These are phyloP conservation scores for Clarireedia paspali DNA, from an alignment of 2,329 filamentous ascomycete species.

Conservation along the genomic window DNA sequence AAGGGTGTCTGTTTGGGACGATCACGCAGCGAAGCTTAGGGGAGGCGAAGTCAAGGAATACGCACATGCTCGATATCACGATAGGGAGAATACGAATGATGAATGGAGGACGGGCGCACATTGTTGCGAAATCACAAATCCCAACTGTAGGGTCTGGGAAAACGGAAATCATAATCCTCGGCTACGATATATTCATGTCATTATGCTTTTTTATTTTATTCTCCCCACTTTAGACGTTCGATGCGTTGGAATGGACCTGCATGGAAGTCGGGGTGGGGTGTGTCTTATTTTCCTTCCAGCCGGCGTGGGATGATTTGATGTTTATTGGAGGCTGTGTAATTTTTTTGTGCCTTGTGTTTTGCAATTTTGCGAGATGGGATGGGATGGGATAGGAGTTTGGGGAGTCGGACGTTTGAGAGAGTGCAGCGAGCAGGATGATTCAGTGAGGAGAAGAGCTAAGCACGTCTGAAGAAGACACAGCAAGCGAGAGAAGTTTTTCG, in stretches of 20 bases:
- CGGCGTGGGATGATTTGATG: neutral
- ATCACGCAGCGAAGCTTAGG: too few relatives aligned
- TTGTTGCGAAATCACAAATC: neutral
- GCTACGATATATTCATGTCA: neutral
- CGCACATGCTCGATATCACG: too few relatives aligned
- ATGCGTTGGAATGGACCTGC: neutral
- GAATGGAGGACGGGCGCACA: neutral
- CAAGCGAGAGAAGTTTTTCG: neutral
- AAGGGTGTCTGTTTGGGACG: too few relatives aligned
- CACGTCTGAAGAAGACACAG: neutral
- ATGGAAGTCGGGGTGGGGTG: neutral
- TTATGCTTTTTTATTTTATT: constrained; percentile 2
- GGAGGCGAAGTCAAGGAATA: too few relatives aligned
- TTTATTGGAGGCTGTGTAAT: neutral
- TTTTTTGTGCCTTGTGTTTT: too few relatives aligned
- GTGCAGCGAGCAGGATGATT: too few relatives aligned
- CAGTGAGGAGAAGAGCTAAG: neutral
- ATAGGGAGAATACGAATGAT: too few relatives aligned
- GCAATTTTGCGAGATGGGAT: neutral
- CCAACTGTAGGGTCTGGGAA: neutral
- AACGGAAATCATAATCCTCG: neutral
- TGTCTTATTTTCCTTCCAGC: neutral
- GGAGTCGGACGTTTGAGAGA: neutral
- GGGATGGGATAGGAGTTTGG: neutral
- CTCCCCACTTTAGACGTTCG: neutral